Evolutionary conservation across 495 filamentous ascomycete genomes (phyloP).

Genomic region (Lichenothelia convexa): DNA sequence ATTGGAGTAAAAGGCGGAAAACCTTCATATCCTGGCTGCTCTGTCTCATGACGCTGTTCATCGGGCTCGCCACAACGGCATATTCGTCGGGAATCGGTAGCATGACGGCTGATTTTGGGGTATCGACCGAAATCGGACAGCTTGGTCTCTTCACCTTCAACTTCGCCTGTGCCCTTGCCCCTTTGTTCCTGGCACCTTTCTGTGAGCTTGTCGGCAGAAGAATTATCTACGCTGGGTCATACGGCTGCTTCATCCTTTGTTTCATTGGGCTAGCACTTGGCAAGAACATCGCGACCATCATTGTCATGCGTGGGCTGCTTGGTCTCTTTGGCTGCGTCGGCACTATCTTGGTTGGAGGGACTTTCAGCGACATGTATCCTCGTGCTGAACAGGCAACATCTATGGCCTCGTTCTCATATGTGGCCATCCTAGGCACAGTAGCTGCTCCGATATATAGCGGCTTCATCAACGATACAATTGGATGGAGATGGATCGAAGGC

Average conservation of each 20-base stretch:
- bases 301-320: slow-evolving; percentile 7
- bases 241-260: slow-evolving; percentile 23
- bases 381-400: slow-evolving; percentile 3
- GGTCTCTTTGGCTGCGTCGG: slow-evolving; percentile 11
- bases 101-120: slow-evolving; percentile 24
- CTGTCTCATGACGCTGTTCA: slow-evolving; percentile 30
- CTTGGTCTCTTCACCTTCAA: slow-evolving; percentile 27
- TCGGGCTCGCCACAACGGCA: slow-evolving; percentile 29
- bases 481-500: slow-evolving; percentile 9
- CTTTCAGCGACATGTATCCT: slow-evolving; percentile 8
- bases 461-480: slow-evolving; percentile 8
- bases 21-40: slow-evolving; percentile 26
- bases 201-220: slow-evolving; percentile 26
- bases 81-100: slow-evolving; percentile 26
- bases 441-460: slow-evolving; percentile 8
- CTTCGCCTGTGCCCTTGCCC: slow-evolving; percentile 16
- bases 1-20: slow-evolving; percentile 23
- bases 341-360: slow-evolving; percentile 9
- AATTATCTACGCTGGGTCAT: slow-evolving; percentile 24
- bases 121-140: slow-evolving; percentile 21
- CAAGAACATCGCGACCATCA: slow-evolving; percentile 21
- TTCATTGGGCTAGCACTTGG: slow-evolving; percentile 24
- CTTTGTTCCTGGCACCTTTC: slow-evolving; percentile 28
- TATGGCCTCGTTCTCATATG: slow-evolving; percentile 9
- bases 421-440: slow-evolving; percentile 9